Conservation (phyloP, 2,329 filamentous ascomycete species). For the Pseudomassariella vexata region DNA sequence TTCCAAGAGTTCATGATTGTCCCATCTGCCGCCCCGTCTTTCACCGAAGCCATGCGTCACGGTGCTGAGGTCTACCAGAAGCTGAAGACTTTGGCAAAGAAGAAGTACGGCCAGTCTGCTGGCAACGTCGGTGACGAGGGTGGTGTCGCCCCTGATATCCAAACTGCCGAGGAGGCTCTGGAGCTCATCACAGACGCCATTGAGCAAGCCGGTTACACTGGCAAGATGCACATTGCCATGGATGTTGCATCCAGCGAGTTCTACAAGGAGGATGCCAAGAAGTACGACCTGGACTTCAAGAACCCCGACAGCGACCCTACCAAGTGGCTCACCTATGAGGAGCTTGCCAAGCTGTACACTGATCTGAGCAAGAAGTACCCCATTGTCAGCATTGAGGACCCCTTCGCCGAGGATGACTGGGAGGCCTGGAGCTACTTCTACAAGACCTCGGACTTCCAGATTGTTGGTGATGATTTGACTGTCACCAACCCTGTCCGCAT, state of each 20-base stretch:
- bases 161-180: slow-evolving; percentile 92
- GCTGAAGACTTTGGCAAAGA: slow-evolving; percentile 95
- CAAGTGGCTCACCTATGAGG: slow-evolving; percentile 99
- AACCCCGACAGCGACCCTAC: slow-evolving; percentile 92
- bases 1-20: slow-evolving; percentile 98
- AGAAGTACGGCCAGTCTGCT: slow-evolving; percentile 98
- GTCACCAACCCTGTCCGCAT: slow-evolving; percentile 99
- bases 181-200: slow-evolving; percentile 94
- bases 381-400: slow-evolving; percentile 97
- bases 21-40: slow-evolving; percentile 77
- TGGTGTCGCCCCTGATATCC: slow-evolving; percentile 98
- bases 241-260: slow-evolving; percentile 99
- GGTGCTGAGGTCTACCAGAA: slow-evolving; percentile 97
- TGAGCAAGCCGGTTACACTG: slow-evolving; percentile 90
- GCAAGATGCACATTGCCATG: slow-evolving; percentile 97
- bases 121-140: slow-evolving; percentile 99
- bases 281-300: slow-evolving; percentile 99
- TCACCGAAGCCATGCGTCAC: slow-evolving; percentile 94
- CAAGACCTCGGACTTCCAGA: slow-evolving; percentile 98
- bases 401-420: slow-evolving; percentile 99
- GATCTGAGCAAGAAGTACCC: slow-evolving; percentile 89
- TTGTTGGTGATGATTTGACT: slow-evolving; percentile 96
- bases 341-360: slow-evolving; percentile 90
- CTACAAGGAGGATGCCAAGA: slow-evolving; percentile 96
- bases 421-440: slow-evolving; percentile 99